Base-by-base conservation (phyloP, 176 grass and related monocot genomes). In the Ampelocalamus luodianensis region DNA sequence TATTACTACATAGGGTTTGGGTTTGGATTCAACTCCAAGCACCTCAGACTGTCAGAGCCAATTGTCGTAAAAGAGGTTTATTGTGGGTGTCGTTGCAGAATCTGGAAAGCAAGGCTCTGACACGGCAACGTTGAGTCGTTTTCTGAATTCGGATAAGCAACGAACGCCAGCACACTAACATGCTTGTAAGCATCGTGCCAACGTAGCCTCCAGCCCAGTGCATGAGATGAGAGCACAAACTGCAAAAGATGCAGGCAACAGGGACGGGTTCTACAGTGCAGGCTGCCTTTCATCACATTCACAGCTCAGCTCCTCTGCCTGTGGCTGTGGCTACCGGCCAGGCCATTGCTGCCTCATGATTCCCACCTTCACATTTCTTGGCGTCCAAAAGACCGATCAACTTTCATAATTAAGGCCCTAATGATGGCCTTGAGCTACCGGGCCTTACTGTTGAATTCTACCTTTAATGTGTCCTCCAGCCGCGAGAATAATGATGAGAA, bases 401-500 rank as follows among this genome's bases (percentile, higher is more conserved):
- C 3, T 5, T 71, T 67, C 49, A 51, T 39, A 38, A 65, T 74
- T 62, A 61, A 50, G 51, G 39, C 13, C 15, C 39, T 45, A 2
- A 45, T 64, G 50, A 45, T 76, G 26, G 17, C 38, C n/a, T n/a
- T 42, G 45, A 85, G 27, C 82, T 74, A 90, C 80, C 80, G 34
- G 2, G 71, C 46, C 60, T 91, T 93, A 22, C 42, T 71, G 58
- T 79, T 29, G 34, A 89, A 91, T 64, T 97, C 87, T 48, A 37
- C 82, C 74, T 79, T 93, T 38, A 93, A 68, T 2, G 82, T 62
- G 24, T 90, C 92, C 79, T 97, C 95, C 76, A 94, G 82, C 55
- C 79, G 89, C 23, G 43, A 94, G 79, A 93, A 91, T 55, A 91
- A 67, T 13, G 85, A 87, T 49, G 89, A 81, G 82, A 95, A 95